Evolutionary conservation across 2,329 filamentous ascomycete species (phyloP).

Genomic region (Ilyonectria mors-panacis): DNA sequence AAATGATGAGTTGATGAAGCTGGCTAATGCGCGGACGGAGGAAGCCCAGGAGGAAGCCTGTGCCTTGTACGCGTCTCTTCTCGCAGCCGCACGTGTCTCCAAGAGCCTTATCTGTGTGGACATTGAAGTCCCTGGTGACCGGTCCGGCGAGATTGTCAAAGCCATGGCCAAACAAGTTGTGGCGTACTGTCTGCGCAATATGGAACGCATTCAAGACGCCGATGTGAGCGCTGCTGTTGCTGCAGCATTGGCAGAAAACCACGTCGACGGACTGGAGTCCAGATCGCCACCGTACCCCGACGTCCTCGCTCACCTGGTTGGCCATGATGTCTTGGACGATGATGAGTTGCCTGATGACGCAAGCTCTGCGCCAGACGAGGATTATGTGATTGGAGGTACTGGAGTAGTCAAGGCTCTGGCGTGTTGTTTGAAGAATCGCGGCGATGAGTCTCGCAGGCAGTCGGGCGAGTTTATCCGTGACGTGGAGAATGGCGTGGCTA

Average conservation of each 20-base stretch:
- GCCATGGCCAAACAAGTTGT: slow-evolving; percentile 95
- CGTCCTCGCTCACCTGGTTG: slow-evolving; percentile 89
- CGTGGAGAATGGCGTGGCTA: slow-evolving; percentile 65
- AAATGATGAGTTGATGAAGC: slow-evolving; percentile 79
- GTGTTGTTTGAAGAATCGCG: slow-evolving; percentile 88
- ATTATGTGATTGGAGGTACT: slow-evolving; percentile 96
- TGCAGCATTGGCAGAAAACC: slow-evolving; percentile 59
- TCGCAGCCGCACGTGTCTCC: slow-evolving; percentile 89
- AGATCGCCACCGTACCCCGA: slow-evolving; percentile 73
- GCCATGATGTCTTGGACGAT: slow-evolving; percentile 69
- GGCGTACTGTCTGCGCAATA: slow-evolving; percentile 92
- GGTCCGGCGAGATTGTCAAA: slow-evolving; percentile 91
- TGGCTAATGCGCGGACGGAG: slow-evolving; percentile 84
- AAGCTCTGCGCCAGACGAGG: slow-evolving; percentile 84
- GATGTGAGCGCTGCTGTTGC: slow-evolving; percentile 67
- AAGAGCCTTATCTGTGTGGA: slow-evolving; percentile 89
- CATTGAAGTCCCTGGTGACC: slow-evolving; percentile 86
- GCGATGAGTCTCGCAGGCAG: slow-evolving; percentile 70
- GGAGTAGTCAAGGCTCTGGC: slow-evolving; percentile 95
- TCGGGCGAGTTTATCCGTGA: slow-evolving; percentile 69
- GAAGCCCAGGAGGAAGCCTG: slow-evolving; percentile 92
- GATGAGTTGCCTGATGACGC: slow-evolving; percentile 72
- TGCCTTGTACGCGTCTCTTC: slow-evolving; percentile 90
- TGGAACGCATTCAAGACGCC: slow-evolving; percentile 82
- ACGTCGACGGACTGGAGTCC: slow-evolving; percentile 47